phyloP scores from a whole-genome alignment of 164 flowering plant genomes.

The Euptelea pleiosperma region DNA sequence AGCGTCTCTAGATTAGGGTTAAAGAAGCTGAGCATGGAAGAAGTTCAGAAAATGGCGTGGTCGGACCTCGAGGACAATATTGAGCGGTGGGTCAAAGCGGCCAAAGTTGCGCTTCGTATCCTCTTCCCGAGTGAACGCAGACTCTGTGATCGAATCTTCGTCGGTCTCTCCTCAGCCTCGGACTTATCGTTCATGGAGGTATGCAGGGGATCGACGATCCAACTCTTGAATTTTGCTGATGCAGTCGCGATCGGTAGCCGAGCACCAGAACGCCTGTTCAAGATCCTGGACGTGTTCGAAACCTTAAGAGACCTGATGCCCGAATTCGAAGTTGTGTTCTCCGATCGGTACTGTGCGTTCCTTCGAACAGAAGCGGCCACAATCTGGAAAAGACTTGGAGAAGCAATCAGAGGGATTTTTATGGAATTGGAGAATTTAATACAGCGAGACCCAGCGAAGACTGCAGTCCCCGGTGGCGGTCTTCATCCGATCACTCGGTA shows the following conservation, averaged over 20 bases:
- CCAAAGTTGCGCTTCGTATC: conserved; percentile 52
- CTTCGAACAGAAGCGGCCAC: conserved; percentile 65
- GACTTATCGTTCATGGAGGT: conserved; percentile 91
- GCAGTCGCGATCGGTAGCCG: conserved; percentile 71
- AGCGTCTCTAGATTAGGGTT: conserved; percentile 72
- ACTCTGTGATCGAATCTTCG: conserved; percentile 75
- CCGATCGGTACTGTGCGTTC: conserved; percentile 56
- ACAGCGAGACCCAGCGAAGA: conserved; percentile 73
- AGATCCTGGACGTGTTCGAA: conserved; percentile 74
- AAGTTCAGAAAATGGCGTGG: conserved; percentile 70
- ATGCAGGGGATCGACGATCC: conserved; percentile 67
- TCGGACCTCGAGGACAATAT: conserved; percentile 73
- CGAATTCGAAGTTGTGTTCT: conserved; percentile 64
- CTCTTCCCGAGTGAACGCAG: conserved; percentile 87
- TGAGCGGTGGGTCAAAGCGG: conserved; percentile 68
- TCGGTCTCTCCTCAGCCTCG: conserved; percentile 50
- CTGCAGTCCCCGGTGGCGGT: conserved; percentile 79
- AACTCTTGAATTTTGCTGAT: conserved; percentile 77
- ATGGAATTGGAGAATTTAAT: conserved; percentile 89
- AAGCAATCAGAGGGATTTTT: conserved; percentile 76
- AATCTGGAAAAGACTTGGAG: conserved; percentile 77
- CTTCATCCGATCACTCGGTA: conserved; percentile 90
- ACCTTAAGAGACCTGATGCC: conserved; percentile 77
- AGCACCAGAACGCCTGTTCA: conserved; percentile 78
- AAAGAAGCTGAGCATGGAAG: conserved; percentile 71